A percentile compares a stretch with the other conserved stretches of the same genome.
Evolutionary conservation across 352 stramenopile species (phyloP).

Genomic region (Globisporangium emineosum): DNA sequence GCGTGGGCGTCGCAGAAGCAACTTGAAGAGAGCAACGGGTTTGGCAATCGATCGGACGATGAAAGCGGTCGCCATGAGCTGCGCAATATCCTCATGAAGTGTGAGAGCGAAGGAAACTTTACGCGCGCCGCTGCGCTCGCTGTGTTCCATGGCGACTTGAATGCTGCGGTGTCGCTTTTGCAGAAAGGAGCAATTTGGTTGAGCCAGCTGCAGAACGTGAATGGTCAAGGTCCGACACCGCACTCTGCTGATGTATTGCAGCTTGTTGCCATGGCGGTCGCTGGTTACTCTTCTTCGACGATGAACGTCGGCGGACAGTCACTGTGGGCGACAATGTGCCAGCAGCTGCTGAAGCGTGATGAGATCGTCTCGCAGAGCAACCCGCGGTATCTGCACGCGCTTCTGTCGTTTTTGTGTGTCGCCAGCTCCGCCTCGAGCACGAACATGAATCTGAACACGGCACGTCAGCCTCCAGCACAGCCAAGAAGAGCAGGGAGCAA

Average conservation of each 20-base stretch:
- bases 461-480: conserved; percentile 28
- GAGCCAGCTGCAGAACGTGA: conserved; percentile 51
- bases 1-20: conserved; percentile 65
- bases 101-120: conserved; percentile 62
- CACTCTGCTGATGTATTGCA: conserved; percentile 78
- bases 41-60: conserved; percentile 45
- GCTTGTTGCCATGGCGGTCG: conserved; percentile 86
- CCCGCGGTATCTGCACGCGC: conserved; percentile 78
- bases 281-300: conserved; percentile 65
- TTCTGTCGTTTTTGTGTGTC: conserved; percentile 72
- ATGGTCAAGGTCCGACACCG: conserved; percentile 19
- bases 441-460: conserved; percentile 21
- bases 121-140: conserved; percentile 65
- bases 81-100: conserved; percentile 53
- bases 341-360: conserved; percentile 71
- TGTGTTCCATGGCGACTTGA: conserved; percentile 83
- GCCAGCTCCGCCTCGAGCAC: conserved; percentile 30
- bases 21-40: conserved; percentile 45
- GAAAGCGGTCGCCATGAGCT: conserved; percentile 57
- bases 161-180: conserved; percentile 58
- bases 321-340: conserved; percentile 77
- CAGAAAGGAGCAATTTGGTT: conserved; percentile 68
- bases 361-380: conserved; percentile 62
- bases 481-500: conserved; percentile 25
- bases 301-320: conserved; percentile 39